Evolutionary conservation across 1,284 basidiomycete genomes (phyloP), one percentile per base, ranked within the genome.

Genomic region (Hypsizygus ulmarius): DNA sequence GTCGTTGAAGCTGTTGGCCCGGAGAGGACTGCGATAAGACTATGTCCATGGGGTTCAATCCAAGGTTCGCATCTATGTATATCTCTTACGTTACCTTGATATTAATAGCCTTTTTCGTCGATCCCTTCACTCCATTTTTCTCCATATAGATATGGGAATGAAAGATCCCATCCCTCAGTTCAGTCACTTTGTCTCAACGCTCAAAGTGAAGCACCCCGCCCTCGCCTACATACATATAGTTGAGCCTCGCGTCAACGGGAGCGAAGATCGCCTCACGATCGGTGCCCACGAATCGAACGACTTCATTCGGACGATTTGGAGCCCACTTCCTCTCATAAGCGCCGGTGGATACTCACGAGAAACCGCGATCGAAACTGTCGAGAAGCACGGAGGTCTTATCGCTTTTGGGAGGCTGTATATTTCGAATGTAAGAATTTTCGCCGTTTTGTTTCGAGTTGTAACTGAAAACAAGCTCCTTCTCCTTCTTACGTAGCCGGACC

Each of bases 191-290:
- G 60, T 71, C 18, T 49, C 57, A 0, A 43, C 58, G 1, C 43
- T 75, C 5, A 60, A 61, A 21, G 41, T 53, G 3, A 47, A 54
- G 1, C 68, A 74, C 57, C 77, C 80, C n/a, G 56, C 70, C 7
- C 63, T 84, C 6, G 80, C 79, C 0, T 86, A 83, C 57, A 47
- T 84, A n/a, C 84, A 87, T 59, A 64, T 75, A 35, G 63, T 79
- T 21, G 81, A 84, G 58, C 68, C 75, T 1, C 64, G 71, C 14
- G 53, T 67, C 8, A 44, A 49, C 12, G 67, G 61, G 3, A 41
- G 3, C 38, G 15, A 3, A 11, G 55, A 61, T 3, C 16, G 32
- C 2, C 32, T 42, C n/a, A 33, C 35, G n/a, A n/a, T 25, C 9
- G 30, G 28, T 15, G 32, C 27, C 4, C 55, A 57, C n/a, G 60